Evolutionary conservation across 1,284 basidiomycete species (phyloP), one percentile per base, ranked within the genome.

Genomic region (Cryptococcus amylolentus): DNA sequence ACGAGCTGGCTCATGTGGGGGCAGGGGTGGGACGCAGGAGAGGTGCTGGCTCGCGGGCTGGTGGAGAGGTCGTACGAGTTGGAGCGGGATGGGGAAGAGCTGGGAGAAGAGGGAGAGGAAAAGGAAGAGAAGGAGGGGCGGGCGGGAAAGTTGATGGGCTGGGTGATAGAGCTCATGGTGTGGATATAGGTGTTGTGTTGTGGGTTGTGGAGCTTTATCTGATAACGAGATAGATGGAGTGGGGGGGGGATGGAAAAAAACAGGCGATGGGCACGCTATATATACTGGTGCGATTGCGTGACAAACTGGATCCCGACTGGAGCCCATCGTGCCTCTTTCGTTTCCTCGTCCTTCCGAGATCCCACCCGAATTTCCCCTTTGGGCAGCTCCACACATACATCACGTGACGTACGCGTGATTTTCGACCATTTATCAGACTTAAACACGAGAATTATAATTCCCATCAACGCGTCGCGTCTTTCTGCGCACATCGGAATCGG

Each of bases 1-100:
- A 72, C 67, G 35, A 74, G 63, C 56, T 74, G 66, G 49, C 63
- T 66, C 45, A 71, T 55, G 55, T 72, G 70, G 3, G 72, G 72
- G 48, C 66, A 70, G 3, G 71, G 69, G 51, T 74, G 72, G 46
- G 63, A 55, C 20, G 31, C 41, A 20, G 51, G 43, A 5, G 35
- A 16, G 48, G 49, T 43, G 42, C 48, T 42, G 49, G 47, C 20
- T 27, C 28, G 13, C 42, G 28, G 37, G 50, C 38, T 37, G 54
- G 47, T 51, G 35, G 28, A 40, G 35, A 23, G 50, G 39, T 40
- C 45, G 45, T 28, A 46, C 13, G 43, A 46, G 44, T 43, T 53
- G 18, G 52, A 53, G 23, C 37, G 40, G 40, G 55, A 31, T 7
- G 61, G 56, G 12, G 57, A 61, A 27, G 54, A 41, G 5, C 54